Percentiles rank a stretch among this genome's conserved stretches.
These are phyloP conservation scores for Pleurozium schreberi DNA, from an alignment of 225 moss, liverwort and hornwort species.

Conservation along the genomic window DNA sequence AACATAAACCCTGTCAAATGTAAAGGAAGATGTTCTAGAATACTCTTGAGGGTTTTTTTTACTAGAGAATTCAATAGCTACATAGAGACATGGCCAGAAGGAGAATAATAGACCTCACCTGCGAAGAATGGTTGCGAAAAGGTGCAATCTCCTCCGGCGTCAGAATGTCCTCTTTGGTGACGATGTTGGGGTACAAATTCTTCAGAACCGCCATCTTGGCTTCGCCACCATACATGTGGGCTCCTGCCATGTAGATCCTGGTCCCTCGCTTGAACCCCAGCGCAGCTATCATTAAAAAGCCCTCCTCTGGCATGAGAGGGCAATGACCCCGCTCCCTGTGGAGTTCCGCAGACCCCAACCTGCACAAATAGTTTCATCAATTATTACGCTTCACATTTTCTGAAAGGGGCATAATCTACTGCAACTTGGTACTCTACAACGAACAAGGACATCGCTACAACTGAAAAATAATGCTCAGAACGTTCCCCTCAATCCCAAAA, in stretches of 20 bases:
- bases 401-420: background rate
- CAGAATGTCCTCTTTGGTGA: slow-evolving; percentile 74
- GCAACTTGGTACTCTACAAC: background rate
- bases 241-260: slow-evolving; percentile 77
- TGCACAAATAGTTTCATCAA: slow-evolving; percentile 8
- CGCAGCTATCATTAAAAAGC: slow-evolving; percentile 80
- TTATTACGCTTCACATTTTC: background rate
- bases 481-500: background rate
- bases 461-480: background rate
- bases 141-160: slow-evolving; percentile 62
- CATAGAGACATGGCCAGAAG: background rate
- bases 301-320: slow-evolving; percentile 94
- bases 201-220: slow-evolving; percentile 55
- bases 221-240: slow-evolving; percentile 72
- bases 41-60: background rate
- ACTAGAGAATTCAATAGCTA: background rate
- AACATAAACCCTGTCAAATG: background rate
- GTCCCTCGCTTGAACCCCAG: slow-evolving; percentile 86
- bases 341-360: slow-evolving; percentile 34
- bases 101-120: slow-evolving; percentile 23
- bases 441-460: background rate
- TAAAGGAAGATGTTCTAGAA: background rate
- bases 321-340: slow-evolving; percentile 63
- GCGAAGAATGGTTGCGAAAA: slow-evolving; percentile 67
- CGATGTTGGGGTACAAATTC: slow-evolving; percentile 71